Conservation (phyloP, 768 basidiomycete species). For the Podaxis sp. region DNA sequence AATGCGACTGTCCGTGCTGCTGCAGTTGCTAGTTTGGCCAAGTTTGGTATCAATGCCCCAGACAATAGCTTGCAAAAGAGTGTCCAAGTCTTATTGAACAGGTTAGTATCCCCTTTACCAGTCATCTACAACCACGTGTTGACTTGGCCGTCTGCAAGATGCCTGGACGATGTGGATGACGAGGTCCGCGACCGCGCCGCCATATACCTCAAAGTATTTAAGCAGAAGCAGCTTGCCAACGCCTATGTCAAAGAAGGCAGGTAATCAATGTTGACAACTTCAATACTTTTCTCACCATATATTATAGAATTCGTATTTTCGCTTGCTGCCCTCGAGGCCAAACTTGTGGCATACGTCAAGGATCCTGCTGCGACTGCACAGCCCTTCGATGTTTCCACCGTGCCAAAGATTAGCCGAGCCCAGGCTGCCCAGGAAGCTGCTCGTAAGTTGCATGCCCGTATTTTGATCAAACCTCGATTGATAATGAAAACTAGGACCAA, state of each 20-base stretch:
- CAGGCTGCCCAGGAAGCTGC: constrained; percentile 88
- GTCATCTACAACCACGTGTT: not conserved
- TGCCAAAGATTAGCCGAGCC: constrained; percentile 92
- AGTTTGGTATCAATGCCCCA: constrained; percentile 88
- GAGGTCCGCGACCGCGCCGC: constrained; percentile 98
- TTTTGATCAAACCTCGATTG: constrained; percentile 8
- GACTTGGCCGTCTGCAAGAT: constrained; percentile 41
- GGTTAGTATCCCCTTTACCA: constrained; percentile 41
- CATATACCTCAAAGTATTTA: constrained; percentile 83
- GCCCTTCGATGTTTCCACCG: constrained; percentile 77
- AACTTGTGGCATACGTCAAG: constrained; percentile 91
- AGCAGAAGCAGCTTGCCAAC: constrained; percentile 75
- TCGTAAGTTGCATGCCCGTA: constrained; percentile 45
- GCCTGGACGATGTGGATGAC: constrained; percentile 97
- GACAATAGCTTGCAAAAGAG: constrained; percentile 80
- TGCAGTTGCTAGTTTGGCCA: constrained; percentile 90
- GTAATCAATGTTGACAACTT: not conserved
- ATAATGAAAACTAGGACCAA: constrained; percentile 56
- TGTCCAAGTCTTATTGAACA: constrained; percentile 78
- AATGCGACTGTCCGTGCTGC: constrained; percentile 97
- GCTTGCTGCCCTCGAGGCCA: constrained; percentile 81
- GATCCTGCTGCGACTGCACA: constrained; percentile 65
- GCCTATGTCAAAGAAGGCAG: constrained; percentile 90
- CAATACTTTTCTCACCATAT: constrained; percentile 8
- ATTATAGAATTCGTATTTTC: constrained; percentile 88